Evolutionary conservation across 495 filamentous ascomycete species (phyloP).

Genomic region (Penicillium cinerascens): DNA sequence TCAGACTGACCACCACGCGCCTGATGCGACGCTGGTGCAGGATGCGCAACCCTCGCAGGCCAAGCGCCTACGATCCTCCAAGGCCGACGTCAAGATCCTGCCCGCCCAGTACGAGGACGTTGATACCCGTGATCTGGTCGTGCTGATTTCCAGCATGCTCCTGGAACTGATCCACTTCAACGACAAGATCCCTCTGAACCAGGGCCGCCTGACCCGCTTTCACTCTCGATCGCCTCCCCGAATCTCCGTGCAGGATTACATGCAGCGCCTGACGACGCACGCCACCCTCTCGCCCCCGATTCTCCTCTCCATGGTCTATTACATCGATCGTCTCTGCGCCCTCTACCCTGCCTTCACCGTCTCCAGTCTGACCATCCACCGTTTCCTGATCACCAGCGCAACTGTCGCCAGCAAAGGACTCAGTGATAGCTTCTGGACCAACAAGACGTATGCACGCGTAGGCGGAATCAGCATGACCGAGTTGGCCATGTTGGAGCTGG

Average conservation of each 20-base stretch:
- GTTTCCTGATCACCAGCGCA: conserved; percentile 91
- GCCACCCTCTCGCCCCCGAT: conserved; percentile 91
- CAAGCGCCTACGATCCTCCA: conserved; percentile 51
- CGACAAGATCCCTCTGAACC: conserved; percentile 79
- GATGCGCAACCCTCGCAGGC: conserved; percentile 49
- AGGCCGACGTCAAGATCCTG: conserved; percentile 64
- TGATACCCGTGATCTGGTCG: conserved; percentile 76
- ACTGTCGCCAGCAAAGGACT: conserved; percentile 95
- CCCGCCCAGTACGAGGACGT: conserved; percentile 75
- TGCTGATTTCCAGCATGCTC: conserved; percentile 91
- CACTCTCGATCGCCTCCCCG: conserved; percentile 93
- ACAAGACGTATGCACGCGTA: conserved; percentile 89
- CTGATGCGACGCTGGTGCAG: conserved; percentile 38
- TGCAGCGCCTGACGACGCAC: conserved; percentile 87
- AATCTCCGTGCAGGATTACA: conserved; percentile 89
- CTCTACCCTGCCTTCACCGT: conserved; percentile 92
- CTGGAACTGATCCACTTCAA: conserved; percentile 91
- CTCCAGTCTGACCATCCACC: conserved; percentile 90
- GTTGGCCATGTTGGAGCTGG: conserved; percentile 87
- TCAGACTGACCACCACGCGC: conserved; percentile 27
- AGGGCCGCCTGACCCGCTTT: conserved; percentile 84
- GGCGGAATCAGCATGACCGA: conserved; percentile 87
- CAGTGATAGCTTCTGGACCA: conserved; percentile 96
- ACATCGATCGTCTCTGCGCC: conserved; percentile 93
- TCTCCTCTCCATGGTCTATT: conserved; percentile 99